Evolutionary conservation across 2,329 filamentous ascomycete species (phyloP).

Genomic region (Colletotrichum coccodes): DNA sequence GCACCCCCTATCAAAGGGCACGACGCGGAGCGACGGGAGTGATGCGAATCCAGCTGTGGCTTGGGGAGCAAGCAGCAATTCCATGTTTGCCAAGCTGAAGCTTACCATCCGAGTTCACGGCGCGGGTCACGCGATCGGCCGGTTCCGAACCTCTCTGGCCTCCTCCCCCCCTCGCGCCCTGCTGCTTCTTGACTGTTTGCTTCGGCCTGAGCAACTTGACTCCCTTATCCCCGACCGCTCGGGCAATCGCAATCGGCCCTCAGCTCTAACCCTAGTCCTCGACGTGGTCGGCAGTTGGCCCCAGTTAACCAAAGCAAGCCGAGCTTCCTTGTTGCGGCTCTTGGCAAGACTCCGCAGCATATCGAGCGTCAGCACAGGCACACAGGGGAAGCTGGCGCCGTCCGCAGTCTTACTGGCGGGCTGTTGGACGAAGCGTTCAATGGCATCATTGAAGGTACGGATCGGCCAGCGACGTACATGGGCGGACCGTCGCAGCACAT

Average conservation of each 20-base stretch:
- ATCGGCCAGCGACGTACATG: not conserved
- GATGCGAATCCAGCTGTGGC: not conserved
- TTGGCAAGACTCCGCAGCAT: conserved; percentile 18
- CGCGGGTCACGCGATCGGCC: conserved; percentile 11
- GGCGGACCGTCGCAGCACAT: too few relatives aligned
- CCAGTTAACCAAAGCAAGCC: conserved; percentile 7
- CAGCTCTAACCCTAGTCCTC: not conserved
- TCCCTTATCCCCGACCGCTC: not conserved
- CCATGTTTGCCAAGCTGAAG: conserved; percentile 7
- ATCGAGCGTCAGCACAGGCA: not conserved
- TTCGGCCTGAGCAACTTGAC: not conserved
- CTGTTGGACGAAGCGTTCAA: not conserved
- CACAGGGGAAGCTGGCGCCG: conserved; percentile 9
- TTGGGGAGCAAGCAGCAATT: not conserved
- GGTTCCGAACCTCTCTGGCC: not conserved
- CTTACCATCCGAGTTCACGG: not conserved
- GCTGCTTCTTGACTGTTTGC: not conserved
- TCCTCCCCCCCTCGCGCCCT: not conserved
- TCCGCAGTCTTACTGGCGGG: not conserved
- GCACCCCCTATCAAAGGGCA: not conserved
- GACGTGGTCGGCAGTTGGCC: not conserved
- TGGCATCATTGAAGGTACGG: not conserved
- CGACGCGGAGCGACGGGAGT: not conserved
- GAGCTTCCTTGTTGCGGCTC: conserved; percentile 15
- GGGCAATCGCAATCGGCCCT: not conserved